Evolutionary conservation across 192 early-diverging fungal species (phyloP).

Genomic region (Rhizoclosmatium sp.): DNA sequence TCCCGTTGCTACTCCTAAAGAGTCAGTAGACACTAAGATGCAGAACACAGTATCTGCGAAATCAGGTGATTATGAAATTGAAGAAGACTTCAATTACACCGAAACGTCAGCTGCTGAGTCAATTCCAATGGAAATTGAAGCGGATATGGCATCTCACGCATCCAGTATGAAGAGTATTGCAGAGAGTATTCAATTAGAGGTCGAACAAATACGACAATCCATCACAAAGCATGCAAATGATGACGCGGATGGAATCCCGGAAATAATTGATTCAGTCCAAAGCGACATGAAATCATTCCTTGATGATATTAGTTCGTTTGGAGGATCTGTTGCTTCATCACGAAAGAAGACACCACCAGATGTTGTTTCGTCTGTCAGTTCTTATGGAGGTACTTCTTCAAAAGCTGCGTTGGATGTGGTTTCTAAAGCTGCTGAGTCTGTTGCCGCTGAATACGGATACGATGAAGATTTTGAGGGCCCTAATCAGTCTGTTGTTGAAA

Average conservation of each 20-base stretch:
- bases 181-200: slow-evolving; percentile 23
- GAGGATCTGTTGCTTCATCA: background rate
- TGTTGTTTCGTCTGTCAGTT: background rate
- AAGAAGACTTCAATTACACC: background rate
- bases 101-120: background rate
- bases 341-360: background rate
- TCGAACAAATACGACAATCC: background rate
- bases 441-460: background rate
- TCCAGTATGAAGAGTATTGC: slow-evolving; percentile 20
- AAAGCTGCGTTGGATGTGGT: background rate
- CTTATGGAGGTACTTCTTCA: background rate
- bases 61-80: background rate
- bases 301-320: slow-evolving; percentile 31
- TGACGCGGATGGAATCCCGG: background rate
- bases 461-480: slow-evolving; percentile 6
- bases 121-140: slow-evolving; percentile 13
- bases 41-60: background rate
- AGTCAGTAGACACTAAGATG: background rate
- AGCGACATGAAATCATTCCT: slow-evolving; percentile 18
- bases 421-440: background rate
- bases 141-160: background rate
- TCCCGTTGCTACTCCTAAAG: background rate
- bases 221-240: background rate
- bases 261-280: slow-evolving; percentile 25
- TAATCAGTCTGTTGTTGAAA: background rate